Evolutionary conservation across 2,329 filamentous ascomycete species (phyloP).

Genomic region (Trichoderma sp.): DNA sequence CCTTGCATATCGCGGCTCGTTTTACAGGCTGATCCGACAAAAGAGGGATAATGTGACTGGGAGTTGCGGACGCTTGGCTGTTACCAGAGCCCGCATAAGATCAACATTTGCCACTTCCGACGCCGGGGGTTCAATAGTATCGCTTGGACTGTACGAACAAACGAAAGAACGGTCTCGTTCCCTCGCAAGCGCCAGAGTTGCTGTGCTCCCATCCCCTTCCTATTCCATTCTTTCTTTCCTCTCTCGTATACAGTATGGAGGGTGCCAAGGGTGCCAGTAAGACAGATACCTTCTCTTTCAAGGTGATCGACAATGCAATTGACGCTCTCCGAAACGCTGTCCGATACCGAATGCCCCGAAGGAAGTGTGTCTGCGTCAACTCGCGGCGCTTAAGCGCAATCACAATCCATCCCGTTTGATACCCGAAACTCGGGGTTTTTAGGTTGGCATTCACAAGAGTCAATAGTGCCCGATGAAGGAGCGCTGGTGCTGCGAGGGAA

Average conservation of each 20-base stretch:
- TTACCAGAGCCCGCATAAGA: neutral
- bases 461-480: neutral
- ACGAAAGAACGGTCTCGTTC: neutral
- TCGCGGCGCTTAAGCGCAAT: neutral
- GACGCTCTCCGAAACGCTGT: neutral
- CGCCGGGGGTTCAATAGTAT: slow-evolving; percentile 1
- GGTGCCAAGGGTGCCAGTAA: neutral
- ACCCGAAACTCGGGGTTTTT: neutral
- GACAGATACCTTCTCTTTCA: neutral
- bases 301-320: neutral
- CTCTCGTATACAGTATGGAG: neutral
- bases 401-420: neutral
- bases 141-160: neutral
- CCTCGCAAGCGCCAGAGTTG: neutral
- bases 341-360: neutral
- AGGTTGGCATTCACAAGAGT: neutral
- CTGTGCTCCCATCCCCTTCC: neutral
- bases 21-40: neutral
- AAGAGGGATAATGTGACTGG: neutral
- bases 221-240: neutral
- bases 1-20: slow-evolving; percentile 3
- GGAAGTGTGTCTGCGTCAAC: neutral
- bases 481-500: neutral
- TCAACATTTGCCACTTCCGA: slow-evolving; percentile 16
- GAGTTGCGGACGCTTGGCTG: neutral